Evolutionary conservation across 1,284 basidiomycete genomes (phyloP).

Genomic region (Ceratobasidium sp.): DNA sequence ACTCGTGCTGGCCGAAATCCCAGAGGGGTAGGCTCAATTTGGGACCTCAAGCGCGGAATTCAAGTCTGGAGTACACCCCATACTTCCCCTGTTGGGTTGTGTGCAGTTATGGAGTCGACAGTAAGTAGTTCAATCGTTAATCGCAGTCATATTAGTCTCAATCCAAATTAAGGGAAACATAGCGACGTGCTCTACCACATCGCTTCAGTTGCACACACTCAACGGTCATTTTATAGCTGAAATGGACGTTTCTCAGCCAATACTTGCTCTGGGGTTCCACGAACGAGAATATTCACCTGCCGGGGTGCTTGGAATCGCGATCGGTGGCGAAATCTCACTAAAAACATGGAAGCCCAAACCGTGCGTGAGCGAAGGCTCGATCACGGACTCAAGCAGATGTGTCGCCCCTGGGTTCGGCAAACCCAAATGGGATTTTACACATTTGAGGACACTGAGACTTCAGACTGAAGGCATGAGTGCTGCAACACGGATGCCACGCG

Average conservation of each 20-base stretch:
- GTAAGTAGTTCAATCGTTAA: constrained; percentile 57
- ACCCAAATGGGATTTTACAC: constrained; percentile 75
- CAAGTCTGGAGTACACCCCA: constrained; percentile 82
- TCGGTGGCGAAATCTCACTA: constrained; percentile 68
- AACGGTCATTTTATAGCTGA: constrained; percentile 76
- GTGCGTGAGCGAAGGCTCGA: neutral
- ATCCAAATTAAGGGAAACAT: constrained; percentile 71
- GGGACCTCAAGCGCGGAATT: constrained; percentile 87
- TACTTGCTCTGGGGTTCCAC: constrained; percentile 78
- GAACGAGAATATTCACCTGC: constrained; percentile 78
- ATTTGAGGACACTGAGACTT: constrained; percentile 67
- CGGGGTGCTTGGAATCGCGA: constrained; percentile 63
- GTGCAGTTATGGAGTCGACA: constrained; percentile 84
- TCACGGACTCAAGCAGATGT: constrained; percentile 52
- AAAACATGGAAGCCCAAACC: constrained; percentile 70
- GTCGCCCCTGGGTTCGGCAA: constrained; percentile 63
- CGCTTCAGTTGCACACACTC: constrained; percentile 79
- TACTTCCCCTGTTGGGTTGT: constrained; percentile 66
- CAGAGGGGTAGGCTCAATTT: constrained; percentile 85
- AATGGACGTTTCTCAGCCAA: constrained; percentile 61
- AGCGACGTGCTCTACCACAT: constrained; percentile 74
- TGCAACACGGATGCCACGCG: constrained; percentile 53
- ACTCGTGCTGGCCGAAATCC: constrained; percentile 46
- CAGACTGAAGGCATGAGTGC: constrained; percentile 48
- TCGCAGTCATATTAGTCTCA: neutral